A percentile compares a stretch with the other conserved stretches of the same genome.
Evolutionary conservation across 2,329 filamentous ascomycete species (phyloP).

Genomic region (Diaporthe sp.): DNA sequence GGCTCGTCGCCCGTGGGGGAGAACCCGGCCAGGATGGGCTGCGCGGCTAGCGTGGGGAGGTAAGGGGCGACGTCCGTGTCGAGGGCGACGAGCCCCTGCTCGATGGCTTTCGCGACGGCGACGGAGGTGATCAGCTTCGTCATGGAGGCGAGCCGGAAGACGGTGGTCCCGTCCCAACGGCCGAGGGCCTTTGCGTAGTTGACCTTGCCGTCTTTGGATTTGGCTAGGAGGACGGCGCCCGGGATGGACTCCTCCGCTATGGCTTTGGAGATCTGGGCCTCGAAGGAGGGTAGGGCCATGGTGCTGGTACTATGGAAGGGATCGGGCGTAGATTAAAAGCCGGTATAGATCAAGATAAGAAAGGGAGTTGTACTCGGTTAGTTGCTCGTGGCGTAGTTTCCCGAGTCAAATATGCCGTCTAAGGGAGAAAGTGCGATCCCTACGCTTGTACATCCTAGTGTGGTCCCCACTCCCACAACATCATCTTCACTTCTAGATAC

Average conservation of each 20-base stretch:
- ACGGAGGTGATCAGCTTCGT: slow-evolving; percentile 54
- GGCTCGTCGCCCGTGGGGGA: slow-evolving; percentile 49
- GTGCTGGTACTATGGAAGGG: neutral
- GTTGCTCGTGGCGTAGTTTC: neutral
- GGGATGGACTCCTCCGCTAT: slow-evolving; percentile 23
- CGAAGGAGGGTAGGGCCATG: slow-evolving; percentile 12
- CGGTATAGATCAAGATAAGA: no score
- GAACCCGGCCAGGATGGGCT: slow-evolving; percentile 53
- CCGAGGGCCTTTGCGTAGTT: slow-evolving; percentile 18
- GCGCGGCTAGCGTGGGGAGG: slow-evolving; percentile 48
- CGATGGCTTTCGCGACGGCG: slow-evolving; percentile 53
- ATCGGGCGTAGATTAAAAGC: no score
- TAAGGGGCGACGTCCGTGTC: slow-evolving; percentile 50
- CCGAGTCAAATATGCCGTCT: neutral
- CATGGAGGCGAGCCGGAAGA: slow-evolving; percentile 48
- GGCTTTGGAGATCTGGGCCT: slow-evolving; percentile 17
- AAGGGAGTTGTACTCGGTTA: no score
- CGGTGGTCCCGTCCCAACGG: slow-evolving; percentile 6
- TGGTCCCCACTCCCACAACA: no score
- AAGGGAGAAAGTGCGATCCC: no score
- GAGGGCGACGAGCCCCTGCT: slow-evolving; percentile 47
- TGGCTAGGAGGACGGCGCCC: slow-evolving; percentile 30
- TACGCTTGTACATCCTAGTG: neutral
- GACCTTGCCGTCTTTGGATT: slow-evolving; percentile 6
- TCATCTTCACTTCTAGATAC: neutral